Conservation (phyloP, 495 filamentous ascomycete genomes). For the Neurospora cerealis region DNA sequence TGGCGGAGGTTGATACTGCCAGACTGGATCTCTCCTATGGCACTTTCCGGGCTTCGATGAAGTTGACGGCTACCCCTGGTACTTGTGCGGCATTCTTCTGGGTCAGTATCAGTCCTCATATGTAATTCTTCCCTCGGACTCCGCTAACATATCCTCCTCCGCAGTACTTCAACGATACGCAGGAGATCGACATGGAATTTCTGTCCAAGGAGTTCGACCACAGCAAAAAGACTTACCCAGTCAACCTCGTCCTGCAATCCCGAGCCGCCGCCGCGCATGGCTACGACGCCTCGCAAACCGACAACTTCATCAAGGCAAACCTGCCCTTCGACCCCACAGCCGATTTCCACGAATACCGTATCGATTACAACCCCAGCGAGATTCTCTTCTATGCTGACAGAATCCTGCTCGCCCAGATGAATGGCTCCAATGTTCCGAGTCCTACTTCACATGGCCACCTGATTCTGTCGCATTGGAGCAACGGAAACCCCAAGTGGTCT, state of each 20-base stretch:
- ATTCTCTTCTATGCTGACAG: constrained; percentile 61
- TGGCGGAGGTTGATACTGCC: constrained; percentile 48
- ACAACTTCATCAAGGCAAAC: constrained; percentile 40
- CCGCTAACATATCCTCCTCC: neutral
- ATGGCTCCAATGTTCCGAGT: constrained; percentile 42
- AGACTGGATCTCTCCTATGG: constrained; percentile 54
- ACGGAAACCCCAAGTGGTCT: constrained; percentile 59
- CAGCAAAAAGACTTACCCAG: constrained; percentile 35
- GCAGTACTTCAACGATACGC: constrained; percentile 65
- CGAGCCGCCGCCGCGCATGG: constrained; percentile 40
- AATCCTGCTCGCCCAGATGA: constrained; percentile 42
- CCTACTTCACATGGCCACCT: constrained; percentile 51
- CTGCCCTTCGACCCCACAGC: constrained; percentile 53
- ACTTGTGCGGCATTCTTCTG: constrained; percentile 75
- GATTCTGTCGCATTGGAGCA: constrained; percentile 68
- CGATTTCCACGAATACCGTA: constrained; percentile 64
- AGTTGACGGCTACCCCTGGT: constrained; percentile 44
- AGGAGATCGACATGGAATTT: constrained; percentile 74
- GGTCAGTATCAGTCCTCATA: constrained; percentile 31
- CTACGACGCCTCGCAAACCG: constrained; percentile 46
- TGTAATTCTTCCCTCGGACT: neutral
- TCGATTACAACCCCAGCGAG: constrained; percentile 53
- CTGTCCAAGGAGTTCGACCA: constrained; percentile 49
- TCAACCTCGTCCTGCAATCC: constrained; percentile 68
- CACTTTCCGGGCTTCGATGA: constrained; percentile 56